These are phyloP conservation scores for Corrigiola litoralis DNA, from an alignment of 179 eudicot species.

Conservation along the genomic window DNA sequence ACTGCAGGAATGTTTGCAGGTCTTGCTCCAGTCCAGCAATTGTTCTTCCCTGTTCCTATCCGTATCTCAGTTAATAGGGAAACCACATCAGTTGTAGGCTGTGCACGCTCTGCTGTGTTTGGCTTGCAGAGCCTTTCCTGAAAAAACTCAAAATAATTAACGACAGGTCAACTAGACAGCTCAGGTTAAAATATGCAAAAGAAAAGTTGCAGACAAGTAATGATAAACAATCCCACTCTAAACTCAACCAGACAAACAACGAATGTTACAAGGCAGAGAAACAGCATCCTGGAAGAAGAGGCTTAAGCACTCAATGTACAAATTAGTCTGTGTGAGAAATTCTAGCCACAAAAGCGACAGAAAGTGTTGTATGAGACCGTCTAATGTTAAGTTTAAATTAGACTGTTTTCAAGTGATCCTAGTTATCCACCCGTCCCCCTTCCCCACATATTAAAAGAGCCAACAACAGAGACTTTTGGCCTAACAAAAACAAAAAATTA, in stretches of 20 bases:
- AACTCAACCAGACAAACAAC: conserved; percentile 4
- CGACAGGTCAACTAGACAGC: not conserved
- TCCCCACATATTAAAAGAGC: too few species aligned
- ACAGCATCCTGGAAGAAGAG: not conserved
- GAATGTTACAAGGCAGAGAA: not conserved
- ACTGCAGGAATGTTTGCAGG: conserved; percentile 99
- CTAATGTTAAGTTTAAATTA: too few species aligned
- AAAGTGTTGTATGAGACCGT: too few species aligned
- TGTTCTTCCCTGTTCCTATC: conserved; percentile 92
- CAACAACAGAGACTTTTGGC: too few species aligned
- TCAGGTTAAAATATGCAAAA: not conserved
- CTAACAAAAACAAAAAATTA: too few species aligned
- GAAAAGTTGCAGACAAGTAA: not conserved
- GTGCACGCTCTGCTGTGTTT: conserved; percentile 70
- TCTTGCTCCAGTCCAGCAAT: conserved; percentile 78
- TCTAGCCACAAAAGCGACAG: too few species aligned
- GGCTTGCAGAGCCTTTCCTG: conserved; percentile 98
- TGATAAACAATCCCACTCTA: not conserved
- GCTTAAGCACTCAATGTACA: not conserved
- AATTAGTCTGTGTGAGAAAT: too few species aligned
- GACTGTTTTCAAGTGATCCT: too few species aligned
- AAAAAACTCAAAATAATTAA: conserved; percentile 11
- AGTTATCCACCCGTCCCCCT: too few species aligned
- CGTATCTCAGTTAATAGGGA: conserved; percentile 91
- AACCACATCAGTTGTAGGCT: conserved; percentile 88